phyloP scores from a whole-genome alignment of 768 basidiomycete genomes.

The Hygrocybe punicea region DNA sequence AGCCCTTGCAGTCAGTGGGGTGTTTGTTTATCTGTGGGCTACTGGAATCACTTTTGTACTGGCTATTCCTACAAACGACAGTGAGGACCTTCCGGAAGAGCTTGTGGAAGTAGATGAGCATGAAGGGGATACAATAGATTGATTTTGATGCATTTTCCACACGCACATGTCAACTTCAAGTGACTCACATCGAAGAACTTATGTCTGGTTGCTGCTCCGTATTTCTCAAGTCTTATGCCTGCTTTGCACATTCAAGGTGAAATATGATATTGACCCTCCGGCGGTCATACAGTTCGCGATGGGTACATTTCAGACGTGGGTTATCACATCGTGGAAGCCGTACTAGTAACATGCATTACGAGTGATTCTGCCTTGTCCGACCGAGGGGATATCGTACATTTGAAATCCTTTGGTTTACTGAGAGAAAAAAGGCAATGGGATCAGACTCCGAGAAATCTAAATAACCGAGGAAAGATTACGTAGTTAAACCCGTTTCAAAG shows the following conservation, averaged over 20 bases:
- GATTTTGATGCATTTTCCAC: neutral
- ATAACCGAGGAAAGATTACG: too few relatives aligned
- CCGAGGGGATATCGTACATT: neutral
- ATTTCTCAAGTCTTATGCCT: too few relatives aligned
- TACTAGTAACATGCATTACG: neutral
- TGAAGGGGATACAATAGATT: neutral
- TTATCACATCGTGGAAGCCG: neutral
- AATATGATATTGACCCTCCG: too few relatives aligned
- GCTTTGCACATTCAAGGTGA: too few relatives aligned
- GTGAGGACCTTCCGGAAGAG: neutral
- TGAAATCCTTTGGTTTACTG: constrained; percentile 4
- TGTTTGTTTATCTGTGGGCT: constrained; percentile 37
- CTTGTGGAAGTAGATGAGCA: neutral
- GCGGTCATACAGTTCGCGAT: too few relatives aligned
- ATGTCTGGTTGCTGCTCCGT: too few relatives aligned
- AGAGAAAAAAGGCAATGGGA: neutral
- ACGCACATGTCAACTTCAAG: too few relatives aligned
- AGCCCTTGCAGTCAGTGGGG: constrained; percentile 42
- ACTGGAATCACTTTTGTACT: neutral
- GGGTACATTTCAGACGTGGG: too few relatives aligned
- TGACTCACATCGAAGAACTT: too few relatives aligned
- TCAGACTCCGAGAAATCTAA: too few relatives aligned
- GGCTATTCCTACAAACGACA: neutral
- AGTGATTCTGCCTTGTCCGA: neutral
- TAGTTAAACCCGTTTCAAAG: too few relatives aligned